These are phyloP conservation scores for Chloromonas sp. DNA, from an alignment of 163 green algal genomes.

Conservation along the genomic window DNA sequence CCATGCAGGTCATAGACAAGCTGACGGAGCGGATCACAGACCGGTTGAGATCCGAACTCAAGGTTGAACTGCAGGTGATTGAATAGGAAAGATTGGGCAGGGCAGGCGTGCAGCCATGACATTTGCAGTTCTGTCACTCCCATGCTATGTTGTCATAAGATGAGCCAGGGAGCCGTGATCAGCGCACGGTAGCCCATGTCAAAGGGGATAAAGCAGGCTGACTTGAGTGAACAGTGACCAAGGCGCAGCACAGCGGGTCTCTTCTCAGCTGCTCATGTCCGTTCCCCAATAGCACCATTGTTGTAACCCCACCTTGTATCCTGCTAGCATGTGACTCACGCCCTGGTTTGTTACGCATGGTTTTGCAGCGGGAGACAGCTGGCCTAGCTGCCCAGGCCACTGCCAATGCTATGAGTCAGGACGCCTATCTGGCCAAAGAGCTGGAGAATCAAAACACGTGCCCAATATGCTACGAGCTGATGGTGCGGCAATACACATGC, in stretches of 20 bases:
- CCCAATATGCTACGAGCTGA: slow-evolving; percentile 57
- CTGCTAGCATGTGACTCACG: too few species aligned
- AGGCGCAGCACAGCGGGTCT: too few species aligned
- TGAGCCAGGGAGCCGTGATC: not conserved
- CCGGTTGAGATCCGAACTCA: slow-evolving; percentile 29
- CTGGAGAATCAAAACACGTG: slow-evolving; percentile 52
- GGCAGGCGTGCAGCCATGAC: not conserved
- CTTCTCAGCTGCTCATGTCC: too few species aligned
- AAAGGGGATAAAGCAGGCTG: too few species aligned
- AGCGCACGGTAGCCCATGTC: not conserved
- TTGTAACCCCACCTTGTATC: too few species aligned
- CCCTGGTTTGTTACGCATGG: not conserved
- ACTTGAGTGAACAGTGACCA: too few species aligned
- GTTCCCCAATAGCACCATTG: too few species aligned
- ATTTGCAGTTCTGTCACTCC: too few species aligned
- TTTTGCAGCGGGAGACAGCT: not conserved
- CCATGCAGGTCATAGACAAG: slow-evolving; percentile 31
- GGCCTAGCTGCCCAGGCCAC: slow-evolving; percentile 1
- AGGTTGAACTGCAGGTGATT: slow-evolving; percentile 37
- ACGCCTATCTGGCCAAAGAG: slow-evolving; percentile 29
- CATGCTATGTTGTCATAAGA: too few species aligned
- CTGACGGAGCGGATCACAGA: slow-evolving; percentile 42
- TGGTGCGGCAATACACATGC: slow-evolving; percentile 20
- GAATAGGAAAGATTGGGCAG: not conserved
- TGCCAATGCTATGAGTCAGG: not conserved